phyloP scores from a whole-genome alignment of 768 basidiomycete species.

The Collybiopsis luxurians region DNA sequence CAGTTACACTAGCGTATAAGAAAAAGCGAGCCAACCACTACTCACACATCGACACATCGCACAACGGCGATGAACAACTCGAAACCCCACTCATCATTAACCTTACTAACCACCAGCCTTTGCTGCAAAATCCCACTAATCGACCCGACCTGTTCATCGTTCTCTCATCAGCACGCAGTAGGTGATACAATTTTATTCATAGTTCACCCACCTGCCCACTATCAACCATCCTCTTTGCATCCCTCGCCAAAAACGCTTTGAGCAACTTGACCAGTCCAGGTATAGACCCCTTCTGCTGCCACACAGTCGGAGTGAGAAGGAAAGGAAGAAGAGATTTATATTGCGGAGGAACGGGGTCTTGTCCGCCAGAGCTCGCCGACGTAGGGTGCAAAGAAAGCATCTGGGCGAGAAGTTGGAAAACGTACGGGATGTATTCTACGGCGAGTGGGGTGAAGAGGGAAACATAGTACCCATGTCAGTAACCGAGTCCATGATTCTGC shows the following conservation, averaged over 20 bases:
- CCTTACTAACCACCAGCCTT: slow-evolving; percentile 80
- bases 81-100: slow-evolving; percentile 90
- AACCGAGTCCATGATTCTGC: no score
- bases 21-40: slow-evolving; percentile 10
- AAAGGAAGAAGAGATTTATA: slow-evolving; percentile 81
- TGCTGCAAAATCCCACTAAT: slow-evolving; percentile 64
- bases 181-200: no score
- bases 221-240: slow-evolving; percentile 62
- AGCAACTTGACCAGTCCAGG: slow-evolving; percentile 90
- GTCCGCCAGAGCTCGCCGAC: slow-evolving; percentile 14
- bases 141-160: no score
- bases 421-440: slow-evolving; percentile 94
- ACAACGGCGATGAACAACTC: slow-evolving; percentile 83
- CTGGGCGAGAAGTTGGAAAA: slow-evolving; percentile 94
- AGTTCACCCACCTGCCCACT: slow-evolving; percentile 56
- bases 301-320: slow-evolving; percentile 79
- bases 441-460: no score
- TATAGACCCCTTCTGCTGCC: slow-evolving; percentile 94
- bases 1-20: background rate
- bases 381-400: slow-evolving; percentile 81
- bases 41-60: slow-evolving; percentile 72
- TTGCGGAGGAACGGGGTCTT: slow-evolving; percentile 55
- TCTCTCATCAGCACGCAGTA: no score
- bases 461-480: no score
- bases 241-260: slow-evolving; percentile 77